Conservation (phyloP, 441 rosid genomes). For the Adansonia gregorii region DNA sequence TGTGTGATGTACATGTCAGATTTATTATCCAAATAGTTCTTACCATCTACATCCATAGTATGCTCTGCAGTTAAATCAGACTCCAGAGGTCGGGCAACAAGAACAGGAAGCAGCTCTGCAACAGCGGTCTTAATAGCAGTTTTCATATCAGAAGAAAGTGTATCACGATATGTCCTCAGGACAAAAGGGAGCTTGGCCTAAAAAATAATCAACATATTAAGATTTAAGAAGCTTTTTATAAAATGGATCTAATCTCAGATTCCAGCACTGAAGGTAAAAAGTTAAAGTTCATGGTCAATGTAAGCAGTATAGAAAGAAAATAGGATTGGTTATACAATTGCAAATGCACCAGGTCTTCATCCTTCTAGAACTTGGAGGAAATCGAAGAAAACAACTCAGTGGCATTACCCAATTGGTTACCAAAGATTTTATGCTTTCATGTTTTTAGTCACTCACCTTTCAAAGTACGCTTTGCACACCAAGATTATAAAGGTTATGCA, state of each 20-base stretch:
- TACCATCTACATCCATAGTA: conserved; percentile 82
- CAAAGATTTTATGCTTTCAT: neutral
- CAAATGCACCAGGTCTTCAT: conserved; percentile 10
- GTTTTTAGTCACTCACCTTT: neutral
- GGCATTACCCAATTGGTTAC: neutral
- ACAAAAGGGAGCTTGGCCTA: conserved; percentile 94
- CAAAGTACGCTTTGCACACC: neutral
- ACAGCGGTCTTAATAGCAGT: conserved; percentile 87
- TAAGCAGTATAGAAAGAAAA: neutral
- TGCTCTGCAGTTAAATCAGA: conserved; percentile 77
- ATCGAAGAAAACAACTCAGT: neutral
- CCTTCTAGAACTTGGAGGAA: neutral
- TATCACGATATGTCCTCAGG: conserved; percentile 85
- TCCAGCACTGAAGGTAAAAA: conserved; percentile 15
- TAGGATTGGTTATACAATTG: conserved; percentile 4
- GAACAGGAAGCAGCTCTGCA: conserved; percentile 94
- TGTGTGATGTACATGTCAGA: conserved; percentile 7
- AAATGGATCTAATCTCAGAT: conserved; percentile 22
- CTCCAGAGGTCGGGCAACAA: conserved; percentile 66
- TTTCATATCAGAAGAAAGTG: conserved; percentile 92
- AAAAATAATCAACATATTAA: conserved; percentile 30
- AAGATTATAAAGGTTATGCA: conserved; percentile 10
- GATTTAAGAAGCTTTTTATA: conserved; percentile 24
- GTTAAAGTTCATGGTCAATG: neutral
- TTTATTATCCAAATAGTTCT: conserved; percentile 34